These are phyloP conservation scores for Eimeria maxima DNA, from an alignment of 169 alveolate genomes.

Conservation along the genomic window DNA sequence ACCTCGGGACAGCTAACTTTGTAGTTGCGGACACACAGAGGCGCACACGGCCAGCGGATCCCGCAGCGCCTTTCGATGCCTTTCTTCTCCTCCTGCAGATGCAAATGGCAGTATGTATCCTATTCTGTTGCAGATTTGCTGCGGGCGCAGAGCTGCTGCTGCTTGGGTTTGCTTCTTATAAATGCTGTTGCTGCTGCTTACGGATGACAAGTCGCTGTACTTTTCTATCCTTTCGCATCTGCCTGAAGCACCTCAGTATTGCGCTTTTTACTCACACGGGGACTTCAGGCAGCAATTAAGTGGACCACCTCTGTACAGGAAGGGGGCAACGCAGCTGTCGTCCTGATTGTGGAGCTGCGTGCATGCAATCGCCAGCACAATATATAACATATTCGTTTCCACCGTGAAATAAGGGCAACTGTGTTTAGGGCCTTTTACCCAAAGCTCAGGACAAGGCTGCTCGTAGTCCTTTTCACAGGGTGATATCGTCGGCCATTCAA, in stretches of 20 bases:
- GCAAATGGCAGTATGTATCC: not conserved
- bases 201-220: not conserved
- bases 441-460: conserved; percentile 71
- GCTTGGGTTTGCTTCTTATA: too few relatives aligned
- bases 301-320: conserved; percentile 47
- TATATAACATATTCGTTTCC: too few relatives aligned
- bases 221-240: conserved; percentile 38
- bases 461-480: conserved; percentile 72
- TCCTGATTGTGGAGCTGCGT: not conserved
- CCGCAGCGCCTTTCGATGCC: conserved; percentile 67
- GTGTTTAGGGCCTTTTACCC: conserved; percentile 5
- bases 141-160: too few relatives aligned
- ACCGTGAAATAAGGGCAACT: not conserved
- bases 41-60: conserved; percentile 69
- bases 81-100: conserved; percentile 60
- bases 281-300: too few relatives aligned
- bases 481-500: conserved; percentile 39
- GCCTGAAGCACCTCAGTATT: not conserved
- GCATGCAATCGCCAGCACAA: not conserved
- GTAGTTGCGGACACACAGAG: conserved; percentile 54
- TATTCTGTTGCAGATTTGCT: not conserved
- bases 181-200: not conserved
- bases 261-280: not conserved
- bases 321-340: conserved; percentile 64
- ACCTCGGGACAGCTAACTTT: conserved; percentile 71